A percentile compares a stretch with the other conserved stretches of the same genome.
Evolutionary conservation across 768 basidiomycete species (phyloP).

Genomic region (Russula sp.): DNA sequence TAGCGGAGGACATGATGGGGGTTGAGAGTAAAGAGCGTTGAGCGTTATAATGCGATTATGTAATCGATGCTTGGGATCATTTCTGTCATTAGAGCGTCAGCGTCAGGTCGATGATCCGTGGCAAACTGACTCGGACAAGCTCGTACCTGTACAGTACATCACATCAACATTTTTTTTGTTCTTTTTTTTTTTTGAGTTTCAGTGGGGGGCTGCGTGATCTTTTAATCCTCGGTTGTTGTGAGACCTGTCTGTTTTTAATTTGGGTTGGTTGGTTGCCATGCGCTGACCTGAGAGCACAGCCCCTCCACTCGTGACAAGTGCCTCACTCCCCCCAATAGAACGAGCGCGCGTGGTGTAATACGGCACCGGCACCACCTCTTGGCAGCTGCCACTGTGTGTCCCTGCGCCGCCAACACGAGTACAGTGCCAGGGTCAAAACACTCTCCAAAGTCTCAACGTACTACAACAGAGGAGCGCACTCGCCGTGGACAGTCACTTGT

Average conservation of each 20-base stretch:
- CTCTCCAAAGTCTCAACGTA: not conserved
- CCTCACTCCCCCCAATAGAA: too few species aligned
- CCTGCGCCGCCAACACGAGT: conserved; percentile 7
- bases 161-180: not conserved
- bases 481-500: not conserved
- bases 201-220: not conserved
- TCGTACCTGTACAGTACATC: too few species aligned
- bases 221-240: too few species aligned
- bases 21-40: not conserved
- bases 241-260: not conserved
- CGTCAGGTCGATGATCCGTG: too few species aligned
- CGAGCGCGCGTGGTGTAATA: not conserved
- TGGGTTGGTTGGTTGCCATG: not conserved
- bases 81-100: not conserved
- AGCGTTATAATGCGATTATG: conserved; percentile 8
- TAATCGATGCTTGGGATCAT: conserved; percentile 1
- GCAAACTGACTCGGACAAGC: too few species aligned
- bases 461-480: not conserved
- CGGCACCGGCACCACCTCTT: not conserved
- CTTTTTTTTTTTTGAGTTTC: not conserved
- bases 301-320: conserved; percentile 3
- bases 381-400: not conserved
- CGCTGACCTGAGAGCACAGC: conserved; percentile 2
- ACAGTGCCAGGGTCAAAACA: not conserved
- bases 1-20: conserved; percentile 24